Evolutionary conservation across 345 rosid species (phyloP).

Genomic region (Carallia brachiata): DNA sequence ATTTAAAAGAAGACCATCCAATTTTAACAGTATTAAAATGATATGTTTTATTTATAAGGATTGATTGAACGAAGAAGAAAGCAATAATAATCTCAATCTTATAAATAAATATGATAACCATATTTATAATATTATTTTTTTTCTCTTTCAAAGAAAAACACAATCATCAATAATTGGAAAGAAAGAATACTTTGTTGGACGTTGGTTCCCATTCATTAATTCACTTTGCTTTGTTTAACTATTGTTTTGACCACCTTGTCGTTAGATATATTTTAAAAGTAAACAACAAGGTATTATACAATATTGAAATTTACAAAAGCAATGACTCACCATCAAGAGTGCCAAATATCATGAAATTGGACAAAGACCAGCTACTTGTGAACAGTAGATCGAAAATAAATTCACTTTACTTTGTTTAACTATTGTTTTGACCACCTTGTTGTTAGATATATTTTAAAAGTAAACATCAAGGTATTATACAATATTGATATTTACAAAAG

Average conservation of each 20-base stretch:
- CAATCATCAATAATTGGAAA: background rate
- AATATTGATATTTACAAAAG: background rate
- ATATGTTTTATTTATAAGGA: too few species aligned
- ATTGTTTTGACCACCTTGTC: slow-evolving; percentile 3
- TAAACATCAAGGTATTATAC: background rate
- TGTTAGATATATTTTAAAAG: background rate
- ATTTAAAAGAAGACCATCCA: too few species aligned
- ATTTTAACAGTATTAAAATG: too few species aligned
- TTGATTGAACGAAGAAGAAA: too few species aligned
- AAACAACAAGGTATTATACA: background rate
- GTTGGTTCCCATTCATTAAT: background rate
- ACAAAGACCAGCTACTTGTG: background rate
- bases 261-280: slow-evolving; percentile 1
- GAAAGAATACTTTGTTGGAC: slow-evolving; percentile 6
- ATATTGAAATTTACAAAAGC: background rate
- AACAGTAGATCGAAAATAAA: background rate
- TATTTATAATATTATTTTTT: too few species aligned
- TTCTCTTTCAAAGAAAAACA: background rate
- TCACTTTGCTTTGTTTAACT: slow-evolving; percentile 4
- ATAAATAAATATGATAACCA: too few species aligned
- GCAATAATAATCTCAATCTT: too few species aligned
- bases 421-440: slow-evolving; percentile 4
- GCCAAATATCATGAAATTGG: background rate
- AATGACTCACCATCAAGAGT: background rate
- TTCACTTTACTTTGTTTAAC: slow-evolving; percentile 8